phyloP scores from a whole-genome alignment of 495 filamentous ascomycete genomes.

The Penicillium argentinense region DNA sequence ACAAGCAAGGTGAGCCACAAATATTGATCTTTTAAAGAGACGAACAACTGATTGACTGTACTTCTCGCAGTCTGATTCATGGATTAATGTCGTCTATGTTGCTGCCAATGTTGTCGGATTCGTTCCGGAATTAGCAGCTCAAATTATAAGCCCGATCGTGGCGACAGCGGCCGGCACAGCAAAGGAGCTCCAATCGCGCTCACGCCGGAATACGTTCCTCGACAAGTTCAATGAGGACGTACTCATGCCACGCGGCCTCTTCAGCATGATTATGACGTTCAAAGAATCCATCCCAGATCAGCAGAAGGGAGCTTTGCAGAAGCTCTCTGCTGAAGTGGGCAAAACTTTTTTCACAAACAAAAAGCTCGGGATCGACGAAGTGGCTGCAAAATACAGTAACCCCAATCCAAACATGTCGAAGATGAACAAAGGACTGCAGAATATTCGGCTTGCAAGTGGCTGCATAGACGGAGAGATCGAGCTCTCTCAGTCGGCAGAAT shows the following conservation, averaged over 20 bases:
- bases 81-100: conserved; percentile 14
- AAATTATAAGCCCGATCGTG: conserved; percentile 5
- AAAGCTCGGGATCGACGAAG: conserved; percentile 10
- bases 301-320: conserved; percentile 2
- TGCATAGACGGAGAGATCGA: conserved; percentile 7
- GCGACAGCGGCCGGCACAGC: conserved; percentile 11
- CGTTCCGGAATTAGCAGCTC: conserved; percentile 2
- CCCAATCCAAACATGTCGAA: conserved; percentile 9
- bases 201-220: conserved; percentile 15
- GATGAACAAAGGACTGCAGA: conserved; percentile 1
- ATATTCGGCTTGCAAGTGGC: conserved; percentile 10
- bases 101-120: conserved; percentile 6
- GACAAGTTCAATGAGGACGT: conserved; percentile 54
- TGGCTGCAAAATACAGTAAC: conserved; percentile 7
- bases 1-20: conserved; percentile 11
- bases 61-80: conserved; percentile 5
- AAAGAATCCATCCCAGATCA: conserved; percentile 13
- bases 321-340: conserved; percentile 4
- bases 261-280: conserved; percentile 50
- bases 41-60: too few species aligned
- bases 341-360: conserved; percentile 11
- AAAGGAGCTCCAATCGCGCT: conserved; percentile 11
- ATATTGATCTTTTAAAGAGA: too few species aligned
- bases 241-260: conserved; percentile 56
- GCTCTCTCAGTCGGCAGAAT: conserved; percentile 12